Conservation (phyloP, 805 yeast genomes). For the Yarrowia sp. region DNA sequence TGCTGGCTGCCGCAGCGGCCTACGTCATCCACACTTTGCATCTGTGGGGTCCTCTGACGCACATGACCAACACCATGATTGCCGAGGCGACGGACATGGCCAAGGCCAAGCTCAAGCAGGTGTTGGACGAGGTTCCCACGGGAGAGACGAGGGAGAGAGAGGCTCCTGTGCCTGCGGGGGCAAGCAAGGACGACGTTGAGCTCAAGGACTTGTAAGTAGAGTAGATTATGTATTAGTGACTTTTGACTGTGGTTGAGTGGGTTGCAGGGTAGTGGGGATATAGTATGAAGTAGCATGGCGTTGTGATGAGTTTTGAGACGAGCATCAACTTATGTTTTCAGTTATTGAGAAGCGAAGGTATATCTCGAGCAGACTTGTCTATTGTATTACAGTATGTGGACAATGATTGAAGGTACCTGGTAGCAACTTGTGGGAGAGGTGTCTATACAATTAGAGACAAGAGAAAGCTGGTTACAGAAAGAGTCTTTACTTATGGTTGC, state of each 20-base stretch:
- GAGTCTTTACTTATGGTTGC: too few species aligned
- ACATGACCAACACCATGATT: constrained; percentile 55
- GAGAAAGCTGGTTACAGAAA: too few species aligned
- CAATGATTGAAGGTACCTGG: too few species aligned
- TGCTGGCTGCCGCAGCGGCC: constrained; percentile 57
- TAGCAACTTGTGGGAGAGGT: too few species aligned
- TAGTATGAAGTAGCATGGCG: too few species aligned
- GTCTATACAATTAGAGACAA: too few species aligned
- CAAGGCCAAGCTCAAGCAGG: constrained; percentile 58
- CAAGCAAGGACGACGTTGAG: constrained; percentile 5
- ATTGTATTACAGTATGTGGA: too few species aligned
- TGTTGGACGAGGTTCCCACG: constrained; percentile 42
- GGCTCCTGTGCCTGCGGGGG: not conserved
- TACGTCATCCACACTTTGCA: constrained; percentile 69
- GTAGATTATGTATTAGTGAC: not conserved
- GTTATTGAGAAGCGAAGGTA: too few species aligned
- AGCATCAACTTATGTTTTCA: too few species aligned
- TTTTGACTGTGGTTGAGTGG: too few species aligned
- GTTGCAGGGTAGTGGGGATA: not conserved
- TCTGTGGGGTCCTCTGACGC: constrained; percentile 71
- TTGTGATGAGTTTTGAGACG: too few species aligned
- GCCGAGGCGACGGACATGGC: constrained; percentile 57
- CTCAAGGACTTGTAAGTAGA: constrained; percentile 15
- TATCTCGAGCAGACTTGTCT: too few species aligned
- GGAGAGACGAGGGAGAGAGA: not conserved